Percentiles rank a stretch among this genome's conserved stretches.
phyloP scores from a whole-genome alignment of 768 basidiomycete genomes.

The Pholiota conissans region DNA sequence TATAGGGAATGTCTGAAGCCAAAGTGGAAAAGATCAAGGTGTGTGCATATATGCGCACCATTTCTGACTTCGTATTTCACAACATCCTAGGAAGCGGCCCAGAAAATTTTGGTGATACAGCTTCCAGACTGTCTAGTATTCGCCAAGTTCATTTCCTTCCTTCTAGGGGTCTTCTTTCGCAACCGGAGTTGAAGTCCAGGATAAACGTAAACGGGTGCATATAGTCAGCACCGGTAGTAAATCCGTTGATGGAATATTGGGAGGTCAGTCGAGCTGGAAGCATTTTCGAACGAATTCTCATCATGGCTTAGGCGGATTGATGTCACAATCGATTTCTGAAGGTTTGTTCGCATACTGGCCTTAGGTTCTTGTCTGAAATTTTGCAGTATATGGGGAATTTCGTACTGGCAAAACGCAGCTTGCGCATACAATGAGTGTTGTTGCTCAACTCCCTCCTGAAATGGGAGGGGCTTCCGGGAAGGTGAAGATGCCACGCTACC shows the following conservation, averaged over 20 bases:
- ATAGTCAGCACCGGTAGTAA: slow-evolving; percentile 93
- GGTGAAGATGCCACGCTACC: slow-evolving; percentile 32
- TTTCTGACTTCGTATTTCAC: neutral
- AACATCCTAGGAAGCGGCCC: slow-evolving; percentile 75
- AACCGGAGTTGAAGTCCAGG: slow-evolving; percentile 89
- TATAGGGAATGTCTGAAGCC: slow-evolving; percentile 90
- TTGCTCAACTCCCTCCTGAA: slow-evolving; percentile 85
- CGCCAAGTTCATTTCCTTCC: neutral
- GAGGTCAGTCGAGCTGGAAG: slow-evolving; percentile 50
- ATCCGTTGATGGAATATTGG: slow-evolving; percentile 84
- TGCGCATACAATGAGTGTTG: slow-evolving; percentile 92
- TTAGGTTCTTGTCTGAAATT: neutral
- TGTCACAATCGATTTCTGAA: slow-evolving; percentile 94
- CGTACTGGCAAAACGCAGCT: slow-evolving; percentile 96
- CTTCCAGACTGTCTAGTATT: neutral
- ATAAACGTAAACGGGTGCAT: slow-evolving; percentile 77
- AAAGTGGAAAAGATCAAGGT: slow-evolving; percentile 98
- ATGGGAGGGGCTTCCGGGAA: slow-evolving; percentile 91
- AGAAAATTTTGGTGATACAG: slow-evolving; percentile 73
- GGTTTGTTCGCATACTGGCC: slow-evolving; percentile 37
- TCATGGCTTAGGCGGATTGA: slow-evolving; percentile 64
- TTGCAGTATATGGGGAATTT: slow-evolving; percentile 90
- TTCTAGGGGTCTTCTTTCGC: slow-evolving; percentile 86
- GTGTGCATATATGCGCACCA: neutral
- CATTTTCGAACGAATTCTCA: neutral